These are phyloP conservation scores for Colletotrichum falcatum DNA, from an alignment of 2,329 filamentous ascomycete genomes.

Conservation along the genomic window DNA sequence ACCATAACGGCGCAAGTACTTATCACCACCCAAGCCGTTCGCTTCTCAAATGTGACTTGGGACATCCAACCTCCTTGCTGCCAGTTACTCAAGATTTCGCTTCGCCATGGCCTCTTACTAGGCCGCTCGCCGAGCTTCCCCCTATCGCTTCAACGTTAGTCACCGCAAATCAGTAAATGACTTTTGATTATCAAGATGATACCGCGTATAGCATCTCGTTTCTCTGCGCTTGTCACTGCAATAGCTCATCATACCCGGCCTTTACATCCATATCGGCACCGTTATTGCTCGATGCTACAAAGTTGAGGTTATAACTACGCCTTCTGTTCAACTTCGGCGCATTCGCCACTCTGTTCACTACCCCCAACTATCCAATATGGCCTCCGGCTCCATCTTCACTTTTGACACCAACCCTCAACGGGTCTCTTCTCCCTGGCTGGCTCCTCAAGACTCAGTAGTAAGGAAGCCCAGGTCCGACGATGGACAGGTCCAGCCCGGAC, in stretches of 20 bases:
- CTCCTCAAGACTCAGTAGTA: conserved; percentile 60
- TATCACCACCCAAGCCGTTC: neutral
- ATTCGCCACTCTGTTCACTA: neutral
- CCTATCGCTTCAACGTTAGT: neutral
- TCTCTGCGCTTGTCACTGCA: conserved; percentile 24
- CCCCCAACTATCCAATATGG: conserved; percentile 65
- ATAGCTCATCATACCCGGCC: conserved; percentile 21
- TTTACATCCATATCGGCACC: neutral
- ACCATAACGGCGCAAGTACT: conserved; percentile 14
- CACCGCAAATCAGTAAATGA: conserved; percentile 1
- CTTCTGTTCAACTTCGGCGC: neutral
- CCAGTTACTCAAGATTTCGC: neutral
- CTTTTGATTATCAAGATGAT: conserved; percentile 35
- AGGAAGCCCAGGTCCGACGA: conserved; percentile 47
- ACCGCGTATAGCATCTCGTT: conserved; percentile 39
- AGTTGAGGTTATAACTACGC: neutral
- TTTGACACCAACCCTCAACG: conserved; percentile 89
- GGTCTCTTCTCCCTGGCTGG: conserved; percentile 91
- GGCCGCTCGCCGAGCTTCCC: conserved; percentile 11
- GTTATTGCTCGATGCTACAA: neutral
- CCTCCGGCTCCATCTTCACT: conserved; percentile 96
- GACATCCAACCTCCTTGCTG: neutral
- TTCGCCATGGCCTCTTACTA: conserved; percentile 33
- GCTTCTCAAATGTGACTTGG: neutral
- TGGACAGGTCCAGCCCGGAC: conserved; percentile 51